Evolutionary conservation across 176 grass and related monocot species (phyloP).

Genomic region (Juncus effusus): DNA sequence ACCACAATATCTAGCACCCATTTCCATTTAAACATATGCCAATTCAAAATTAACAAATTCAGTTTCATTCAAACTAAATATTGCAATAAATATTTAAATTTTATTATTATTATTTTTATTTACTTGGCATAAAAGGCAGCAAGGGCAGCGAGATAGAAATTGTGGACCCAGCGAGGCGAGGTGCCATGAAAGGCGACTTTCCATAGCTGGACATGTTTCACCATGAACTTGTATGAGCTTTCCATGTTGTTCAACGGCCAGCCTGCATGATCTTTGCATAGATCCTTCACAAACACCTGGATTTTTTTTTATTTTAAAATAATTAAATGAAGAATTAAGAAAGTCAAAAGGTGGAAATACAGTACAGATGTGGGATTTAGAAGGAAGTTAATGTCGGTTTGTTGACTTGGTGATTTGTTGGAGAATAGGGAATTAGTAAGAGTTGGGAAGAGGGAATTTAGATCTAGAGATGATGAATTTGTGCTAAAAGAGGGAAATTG

Average conservation of each 20-base stretch:
- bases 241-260: conserved; percentile 99
- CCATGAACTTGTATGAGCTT: conserved; percentile 99
- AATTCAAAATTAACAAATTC: not conserved
- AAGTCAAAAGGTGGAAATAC: too few species aligned
- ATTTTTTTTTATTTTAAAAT: not conserved
- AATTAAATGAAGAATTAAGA: conserved; percentile 3
- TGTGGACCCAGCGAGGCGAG: conserved; percentile 88
- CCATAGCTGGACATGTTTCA: conserved; percentile 99
- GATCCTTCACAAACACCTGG: conserved; percentile 94
- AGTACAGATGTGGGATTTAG: too few species aligned
- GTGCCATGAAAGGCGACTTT: conserved; percentile 95
- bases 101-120: not conserved
- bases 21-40: not conserved
- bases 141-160: conserved; percentile 73
- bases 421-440: not conserved
- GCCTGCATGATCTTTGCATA: conserved; percentile 93
- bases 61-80: not conserved
- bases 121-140: conserved; percentile 98
- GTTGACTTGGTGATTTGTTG: not conserved
- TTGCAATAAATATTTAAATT: not conserved
- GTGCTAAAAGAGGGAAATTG: too few species aligned
- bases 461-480: too few species aligned
- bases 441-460: too few species aligned
- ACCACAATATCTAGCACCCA: conserved; percentile 5
- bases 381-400: not conserved